These are phyloP conservation scores for Trichoderma cornu-damae DNA, from an alignment of 2,329 filamentous ascomycete genomes.

Conservation along the genomic window DNA sequence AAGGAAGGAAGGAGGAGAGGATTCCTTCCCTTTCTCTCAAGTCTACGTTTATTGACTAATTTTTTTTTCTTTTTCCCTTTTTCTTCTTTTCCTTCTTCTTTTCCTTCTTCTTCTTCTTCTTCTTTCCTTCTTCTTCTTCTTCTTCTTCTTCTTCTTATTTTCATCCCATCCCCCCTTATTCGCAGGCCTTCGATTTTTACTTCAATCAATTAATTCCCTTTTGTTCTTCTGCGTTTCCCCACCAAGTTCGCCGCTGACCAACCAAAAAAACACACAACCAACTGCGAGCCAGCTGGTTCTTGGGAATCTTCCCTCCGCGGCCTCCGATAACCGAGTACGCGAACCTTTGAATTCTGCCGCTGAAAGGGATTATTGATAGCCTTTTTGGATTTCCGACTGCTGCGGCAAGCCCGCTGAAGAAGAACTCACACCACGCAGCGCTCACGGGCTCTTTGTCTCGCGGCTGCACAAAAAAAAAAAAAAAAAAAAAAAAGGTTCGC, in stretches of 20 bases:
- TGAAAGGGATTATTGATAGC: too few relatives aligned
- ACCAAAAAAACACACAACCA: too few relatives aligned
- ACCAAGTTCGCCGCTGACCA: conserved; percentile 13
- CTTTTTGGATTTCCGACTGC: too few relatives aligned
- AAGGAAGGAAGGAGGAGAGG: background rate
- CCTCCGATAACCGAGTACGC: conserved; percentile 16
- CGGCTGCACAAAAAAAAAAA: background rate
- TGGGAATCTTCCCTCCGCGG: conserved; percentile 14
- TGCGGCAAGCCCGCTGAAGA: background rate
- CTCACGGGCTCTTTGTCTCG: background rate
- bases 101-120: background rate
- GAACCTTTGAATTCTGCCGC: background rate
- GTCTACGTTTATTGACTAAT: background rate
- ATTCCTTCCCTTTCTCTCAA: conserved; percentile 3
- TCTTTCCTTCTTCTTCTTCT: background rate
- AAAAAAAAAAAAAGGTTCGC: too few relatives aligned
- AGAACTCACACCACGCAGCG: background rate
- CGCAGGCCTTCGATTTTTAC: background rate
- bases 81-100: background rate
- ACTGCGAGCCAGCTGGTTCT: background rate
- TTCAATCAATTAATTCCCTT: too few relatives aligned
- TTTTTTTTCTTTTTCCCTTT: background rate
- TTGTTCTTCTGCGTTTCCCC: background rate
- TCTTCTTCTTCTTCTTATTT: background rate
- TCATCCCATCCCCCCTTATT: background rate